Evolutionary conservation across 108 stramenopile species (phyloP).

Genomic region (Nannochloropsis salina): DNA sequence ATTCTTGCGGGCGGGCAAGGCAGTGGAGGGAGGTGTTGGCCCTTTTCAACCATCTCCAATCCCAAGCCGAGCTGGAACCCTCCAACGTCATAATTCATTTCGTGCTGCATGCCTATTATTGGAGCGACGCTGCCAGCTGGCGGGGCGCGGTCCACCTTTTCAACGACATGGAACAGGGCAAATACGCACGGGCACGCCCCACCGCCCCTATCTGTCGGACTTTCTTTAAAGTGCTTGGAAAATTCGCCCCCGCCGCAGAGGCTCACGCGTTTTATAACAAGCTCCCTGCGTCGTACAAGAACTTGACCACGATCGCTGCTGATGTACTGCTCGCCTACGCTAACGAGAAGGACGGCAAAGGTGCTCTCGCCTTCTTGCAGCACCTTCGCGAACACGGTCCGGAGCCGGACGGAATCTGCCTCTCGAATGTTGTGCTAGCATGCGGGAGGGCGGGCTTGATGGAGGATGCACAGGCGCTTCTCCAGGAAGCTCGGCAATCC

Average conservation of each 20-base stretch:
- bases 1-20: background rate
- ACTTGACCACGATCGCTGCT: background rate
- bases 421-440: background rate
- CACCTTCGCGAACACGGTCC: background rate
- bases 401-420: background rate
- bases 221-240: background rate
- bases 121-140: background rate
- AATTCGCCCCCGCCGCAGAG: background rate
- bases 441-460: conserved; percentile 9
- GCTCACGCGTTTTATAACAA: background rate
- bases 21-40: background rate
- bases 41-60: background rate
- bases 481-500: background rate
- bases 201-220: background rate
- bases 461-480: background rate
- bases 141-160: background rate
- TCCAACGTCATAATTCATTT: background rate
- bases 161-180: background rate
- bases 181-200: background rate
- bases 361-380: background rate
- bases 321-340: background rate
- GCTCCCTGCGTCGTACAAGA: background rate
- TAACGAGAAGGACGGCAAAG: background rate
- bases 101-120: background rate
- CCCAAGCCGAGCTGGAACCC: background rate